phyloP scores from a whole-genome alignment of 2,329 filamentous ascomycete genomes.

The Paraconiothyrium sp. region DNA sequence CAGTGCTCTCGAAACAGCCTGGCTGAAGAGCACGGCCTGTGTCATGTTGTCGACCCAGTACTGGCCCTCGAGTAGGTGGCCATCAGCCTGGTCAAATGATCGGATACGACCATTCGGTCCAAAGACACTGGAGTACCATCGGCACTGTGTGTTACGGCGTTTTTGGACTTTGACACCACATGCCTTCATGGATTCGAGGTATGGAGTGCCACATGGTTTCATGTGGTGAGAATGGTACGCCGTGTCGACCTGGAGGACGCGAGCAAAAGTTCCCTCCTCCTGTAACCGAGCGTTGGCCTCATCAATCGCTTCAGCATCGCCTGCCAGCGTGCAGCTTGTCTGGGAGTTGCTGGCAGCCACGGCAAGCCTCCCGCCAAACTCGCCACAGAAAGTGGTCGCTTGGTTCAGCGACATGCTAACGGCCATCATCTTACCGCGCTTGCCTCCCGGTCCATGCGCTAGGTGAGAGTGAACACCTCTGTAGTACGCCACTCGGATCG shows the following conservation, averaged over 20 bases:
- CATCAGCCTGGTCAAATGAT: neutral
- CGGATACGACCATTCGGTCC: neutral
- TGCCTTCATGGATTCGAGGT: constrained; percentile 18
- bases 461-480: constrained; percentile 21
- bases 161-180: neutral
- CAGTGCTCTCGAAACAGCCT: constrained; percentile 48
- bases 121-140: constrained; percentile 5
- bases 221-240: constrained; percentile 46
- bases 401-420: constrained; percentile 20
- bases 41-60: constrained; percentile 61
- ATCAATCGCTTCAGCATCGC: constrained; percentile 25
- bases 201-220: constrained; percentile 21
- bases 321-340: constrained; percentile 33
- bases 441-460: neutral
- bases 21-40: constrained; percentile 55
- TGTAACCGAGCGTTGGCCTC: constrained; percentile 18
- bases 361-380: constrained; percentile 26
- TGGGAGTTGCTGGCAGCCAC: constrained; percentile 37
- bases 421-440: constrained; percentile 42
- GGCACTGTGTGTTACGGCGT: neutral
- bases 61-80: neutral
- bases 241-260: constrained; percentile 30
- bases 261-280: constrained; percentile 30
- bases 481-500: constrained; percentile 30
- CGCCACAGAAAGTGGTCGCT: constrained; percentile 37